Evolutionary conservation across 108 stramenopile species (phyloP).

Genomic region (Skeletonema menzelii): DNA sequence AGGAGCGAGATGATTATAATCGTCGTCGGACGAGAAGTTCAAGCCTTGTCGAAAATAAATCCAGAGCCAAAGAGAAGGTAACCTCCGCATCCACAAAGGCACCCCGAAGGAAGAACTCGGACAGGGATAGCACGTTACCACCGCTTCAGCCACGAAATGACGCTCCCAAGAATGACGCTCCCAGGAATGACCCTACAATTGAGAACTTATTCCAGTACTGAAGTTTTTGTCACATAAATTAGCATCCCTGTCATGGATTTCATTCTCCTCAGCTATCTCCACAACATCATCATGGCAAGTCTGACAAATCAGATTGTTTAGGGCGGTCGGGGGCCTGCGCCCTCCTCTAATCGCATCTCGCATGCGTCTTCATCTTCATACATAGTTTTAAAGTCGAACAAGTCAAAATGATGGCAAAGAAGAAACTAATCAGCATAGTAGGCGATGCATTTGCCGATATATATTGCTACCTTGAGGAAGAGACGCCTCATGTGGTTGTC

Average conservation of each 20-base stretch:
- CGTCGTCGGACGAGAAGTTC: constrained; percentile 40
- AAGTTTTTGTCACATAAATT: no score
- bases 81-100: background rate
- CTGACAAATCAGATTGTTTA: no score
- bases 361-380: no score
- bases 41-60: constrained; percentile 21
- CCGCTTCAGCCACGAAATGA: background rate
- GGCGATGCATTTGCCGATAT: constrained; percentile 86
- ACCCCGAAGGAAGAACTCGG: background rate
- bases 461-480: constrained; percentile 60
- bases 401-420: background rate
- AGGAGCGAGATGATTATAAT: constrained; percentile 2
- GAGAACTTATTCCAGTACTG: background rate
- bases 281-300: no score
- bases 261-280: no score
- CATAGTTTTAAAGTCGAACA: no score
- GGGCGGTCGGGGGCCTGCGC: no score
- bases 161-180: background rate
- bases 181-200: background rate
- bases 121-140: background rate
- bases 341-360: no score
- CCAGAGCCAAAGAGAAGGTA: background rate
- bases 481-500: constrained; percentile 30
- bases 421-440: constrained; percentile 24
- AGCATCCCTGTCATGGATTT: no score